phyloP scores from a whole-genome alignment of 495 filamentous ascomycete species.

The Astrothelium subdiscretum region DNA sequence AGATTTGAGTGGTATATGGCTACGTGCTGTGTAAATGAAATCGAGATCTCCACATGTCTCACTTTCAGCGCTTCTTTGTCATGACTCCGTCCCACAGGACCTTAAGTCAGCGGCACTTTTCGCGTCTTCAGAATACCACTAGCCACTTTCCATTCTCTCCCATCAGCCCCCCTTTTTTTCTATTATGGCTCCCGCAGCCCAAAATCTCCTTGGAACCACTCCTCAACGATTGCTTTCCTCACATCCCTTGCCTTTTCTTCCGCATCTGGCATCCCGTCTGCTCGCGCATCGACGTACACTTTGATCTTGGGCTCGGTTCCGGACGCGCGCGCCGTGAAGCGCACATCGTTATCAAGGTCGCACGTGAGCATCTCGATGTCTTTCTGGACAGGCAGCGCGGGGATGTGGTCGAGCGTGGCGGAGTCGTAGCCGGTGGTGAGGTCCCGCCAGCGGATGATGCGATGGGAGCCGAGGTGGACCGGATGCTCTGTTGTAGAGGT shows the following conservation, averaged over 20 bases:
- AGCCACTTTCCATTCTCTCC: too few relatives aligned
- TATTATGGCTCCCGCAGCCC: conserved; percentile 18
- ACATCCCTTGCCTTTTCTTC: conserved; percentile 42
- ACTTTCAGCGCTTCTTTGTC: too few relatives aligned
- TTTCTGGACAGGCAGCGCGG: conserved; percentile 47
- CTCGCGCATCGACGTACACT: conserved; percentile 29
- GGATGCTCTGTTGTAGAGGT: conserved; percentile 27
- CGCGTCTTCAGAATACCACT: too few relatives aligned
- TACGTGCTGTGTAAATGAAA: too few relatives aligned
- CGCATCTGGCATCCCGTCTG: conserved; percentile 30
- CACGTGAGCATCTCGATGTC: conserved; percentile 62
- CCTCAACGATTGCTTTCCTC: conserved; percentile 37
- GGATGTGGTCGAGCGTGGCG: conserved; percentile 38
- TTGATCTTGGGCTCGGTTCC: conserved; percentile 56
- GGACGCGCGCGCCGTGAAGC: conserved; percentile 56
- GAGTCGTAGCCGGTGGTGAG: conserved; percentile 57
- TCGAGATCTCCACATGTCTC: too few relatives aligned
- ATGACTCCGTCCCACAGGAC: too few relatives aligned
- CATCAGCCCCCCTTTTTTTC: too few relatives aligned
- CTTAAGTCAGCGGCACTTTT: too few relatives aligned
- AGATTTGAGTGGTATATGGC: too few relatives aligned
- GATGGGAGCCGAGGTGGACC: conserved; percentile 36
- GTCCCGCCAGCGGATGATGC: conserved; percentile 54
- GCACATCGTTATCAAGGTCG: conserved; percentile 48
- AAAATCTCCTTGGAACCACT: too few relatives aligned